A percentile compares a stretch with the other conserved stretches of the same genome.
Evolutionary conservation across 306 rosid genomes (phyloP).

Genomic region (Parietaria judaica): DNA sequence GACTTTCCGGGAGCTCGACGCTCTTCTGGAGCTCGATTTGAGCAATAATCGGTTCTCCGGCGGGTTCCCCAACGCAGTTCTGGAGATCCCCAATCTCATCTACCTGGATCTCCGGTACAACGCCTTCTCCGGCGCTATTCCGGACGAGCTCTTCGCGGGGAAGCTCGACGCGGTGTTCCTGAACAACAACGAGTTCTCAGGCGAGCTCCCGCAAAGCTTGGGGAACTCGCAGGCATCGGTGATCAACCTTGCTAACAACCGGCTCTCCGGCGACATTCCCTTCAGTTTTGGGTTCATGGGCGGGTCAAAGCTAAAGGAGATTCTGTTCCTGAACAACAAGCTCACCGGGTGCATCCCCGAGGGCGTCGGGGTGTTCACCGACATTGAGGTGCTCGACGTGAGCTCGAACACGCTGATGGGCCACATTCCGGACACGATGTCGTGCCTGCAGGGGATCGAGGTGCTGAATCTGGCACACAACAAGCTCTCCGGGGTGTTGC

Average conservation of each 20-base stretch:
- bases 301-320: slow-evolving; percentile 60
- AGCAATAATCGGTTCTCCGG: slow-evolving; percentile 89
- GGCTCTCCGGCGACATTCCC: slow-evolving; percentile 67
- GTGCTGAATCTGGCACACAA: slow-evolving; percentile 79
- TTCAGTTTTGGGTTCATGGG: slow-evolving; percentile 65
- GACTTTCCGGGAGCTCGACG: slow-evolving; percentile 42
- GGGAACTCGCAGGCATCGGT: slow-evolving; percentile 96
- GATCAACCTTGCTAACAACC: slow-evolving; percentile 77
- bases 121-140: slow-evolving; percentile 59
- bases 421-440: slow-evolving; percentile 77
- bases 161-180: slow-evolving; percentile 78
- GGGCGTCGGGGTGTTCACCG: slow-evolving; percentile 80
- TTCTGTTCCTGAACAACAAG: slow-evolving; percentile 73
- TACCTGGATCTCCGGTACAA: slow-evolving; percentile 91
- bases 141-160: slow-evolving; percentile 56
- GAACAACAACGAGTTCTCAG: slow-evolving; percentile 77
- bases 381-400: slow-evolving; percentile 80
- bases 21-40: slow-evolving; percentile 73
- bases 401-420: slow-evolving; percentile 82
- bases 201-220: slow-evolving; percentile 68
- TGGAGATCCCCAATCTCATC: slow-evolving; percentile 60
- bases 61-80: slow-evolving; percentile 47
- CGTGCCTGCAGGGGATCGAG: slow-evolving; percentile 73
- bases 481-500: slow-evolving; percentile 77
- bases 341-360: slow-evolving; percentile 87